Percentiles rank a stretch among this genome's conserved stretches.
Conservation (phyloP, 2,329 filamentous ascomycete genomes). For the Colletotrichum endophyticum region DNA sequence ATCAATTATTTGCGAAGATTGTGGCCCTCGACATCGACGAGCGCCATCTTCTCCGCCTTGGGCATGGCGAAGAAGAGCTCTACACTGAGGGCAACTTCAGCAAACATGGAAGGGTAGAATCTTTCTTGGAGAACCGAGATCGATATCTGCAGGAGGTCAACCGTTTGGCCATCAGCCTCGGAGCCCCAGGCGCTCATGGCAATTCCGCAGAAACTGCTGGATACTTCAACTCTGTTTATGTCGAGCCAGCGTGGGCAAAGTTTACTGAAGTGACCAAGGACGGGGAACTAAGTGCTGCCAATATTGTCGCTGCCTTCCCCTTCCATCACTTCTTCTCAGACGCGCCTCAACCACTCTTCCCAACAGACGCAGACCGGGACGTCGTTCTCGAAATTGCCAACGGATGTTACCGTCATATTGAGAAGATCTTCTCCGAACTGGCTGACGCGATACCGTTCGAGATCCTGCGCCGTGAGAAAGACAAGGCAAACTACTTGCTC, state of each 20-base stretch:
- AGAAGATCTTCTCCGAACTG: slow-evolving; percentile 88
- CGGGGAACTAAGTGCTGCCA: slow-evolving; percentile 59
- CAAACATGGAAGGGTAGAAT: slow-evolving; percentile 94
- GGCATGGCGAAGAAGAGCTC: slow-evolving; percentile 94
- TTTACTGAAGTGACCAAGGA: slow-evolving; percentile 68
- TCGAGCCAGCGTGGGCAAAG: slow-evolving; percentile 86
- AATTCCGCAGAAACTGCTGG: slow-evolving; percentile 96
- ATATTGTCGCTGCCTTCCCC: slow-evolving; percentile 78
- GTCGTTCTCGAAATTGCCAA: slow-evolving; percentile 76
- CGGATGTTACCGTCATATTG: slow-evolving; percentile 88
- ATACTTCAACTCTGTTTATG: slow-evolving; percentile 93
- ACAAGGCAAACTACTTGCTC: slow-evolving; percentile 95
- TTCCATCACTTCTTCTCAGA: slow-evolving; percentile 89
- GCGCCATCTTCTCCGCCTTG: slow-evolving; percentile 87
- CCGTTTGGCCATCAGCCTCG: slow-evolving; percentile 82
- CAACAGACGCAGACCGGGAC: slow-evolving; percentile 67
- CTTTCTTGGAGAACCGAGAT: slow-evolving; percentile 87
- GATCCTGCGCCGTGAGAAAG: slow-evolving; percentile 83
- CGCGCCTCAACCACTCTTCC: slow-evolving; percentile 85
- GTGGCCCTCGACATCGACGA: slow-evolving; percentile 95
- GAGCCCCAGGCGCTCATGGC: slow-evolving; percentile 90
- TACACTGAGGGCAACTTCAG: slow-evolving; percentile 86
- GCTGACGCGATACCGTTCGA: slow-evolving; percentile 96
- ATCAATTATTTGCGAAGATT: slow-evolving; percentile 98
- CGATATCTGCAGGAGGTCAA: slow-evolving; percentile 82